Conservation (phyloP, 768 basidiomycete species). For the Kwoniella botswanensis region DNA sequence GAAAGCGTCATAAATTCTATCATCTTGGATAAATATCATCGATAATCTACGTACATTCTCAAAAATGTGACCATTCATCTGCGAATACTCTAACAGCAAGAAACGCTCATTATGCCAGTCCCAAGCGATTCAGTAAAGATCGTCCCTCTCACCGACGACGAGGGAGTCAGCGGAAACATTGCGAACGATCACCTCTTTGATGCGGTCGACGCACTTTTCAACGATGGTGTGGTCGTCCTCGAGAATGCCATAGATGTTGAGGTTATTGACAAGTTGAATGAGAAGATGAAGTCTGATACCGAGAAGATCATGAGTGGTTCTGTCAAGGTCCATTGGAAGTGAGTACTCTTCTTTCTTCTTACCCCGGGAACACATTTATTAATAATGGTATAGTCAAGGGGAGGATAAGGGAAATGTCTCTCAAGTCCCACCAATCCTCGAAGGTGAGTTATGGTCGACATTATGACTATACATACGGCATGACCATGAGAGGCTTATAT, state of each 20-base stretch:
- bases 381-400: constrained; percentile 9
- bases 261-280: constrained; percentile 24
- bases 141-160: constrained; percentile 18
- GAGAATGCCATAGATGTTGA: constrained; percentile 27
- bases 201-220: constrained; percentile 22
- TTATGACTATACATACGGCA: background rate
- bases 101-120: constrained; percentile 12
- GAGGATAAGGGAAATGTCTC: constrained; percentile 26
- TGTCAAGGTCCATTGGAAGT: constrained; percentile 25
- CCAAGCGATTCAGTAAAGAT: constrained; percentile 14
- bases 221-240: constrained; percentile 22
- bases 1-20: background rate
- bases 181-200: constrained; percentile 20
- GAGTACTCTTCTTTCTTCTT: constrained; percentile 3
- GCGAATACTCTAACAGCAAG: background rate
- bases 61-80: background rate
- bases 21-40: background rate
- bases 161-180: constrained; percentile 10
- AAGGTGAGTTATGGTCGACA: constrained; percentile 6
- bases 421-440: constrained; percentile 22
- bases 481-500: background rate
- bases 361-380: too few relatives aligned
- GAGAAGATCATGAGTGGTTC: constrained; percentile 12
- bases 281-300: constrained; percentile 23
- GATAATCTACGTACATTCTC: too few relatives aligned